Percentiles rank a stretch among this genome's conserved stretches.
Conservation (phyloP, 768 basidiomycete species). For the Cystobasidium ongulense region DNA sequence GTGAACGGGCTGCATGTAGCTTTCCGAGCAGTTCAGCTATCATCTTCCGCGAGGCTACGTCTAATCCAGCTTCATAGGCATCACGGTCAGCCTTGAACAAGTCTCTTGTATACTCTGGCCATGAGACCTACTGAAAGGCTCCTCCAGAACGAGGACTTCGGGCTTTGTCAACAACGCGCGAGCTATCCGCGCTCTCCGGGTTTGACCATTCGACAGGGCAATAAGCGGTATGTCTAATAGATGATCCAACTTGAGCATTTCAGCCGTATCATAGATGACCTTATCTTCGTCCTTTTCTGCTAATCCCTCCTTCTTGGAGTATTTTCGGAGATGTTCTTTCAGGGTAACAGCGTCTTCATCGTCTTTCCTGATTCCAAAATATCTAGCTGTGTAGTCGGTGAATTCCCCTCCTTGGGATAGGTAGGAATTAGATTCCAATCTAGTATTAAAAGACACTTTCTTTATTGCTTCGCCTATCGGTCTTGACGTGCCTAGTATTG, state of each 20-base stretch:
- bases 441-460: constrained; percentile 38
- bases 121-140: constrained; percentile 65
- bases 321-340: constrained; percentile 60
- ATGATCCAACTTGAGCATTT: constrained; percentile 54
- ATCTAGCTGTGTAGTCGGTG: constrained; percentile 85
- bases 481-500: constrained; percentile 7
- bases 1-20: constrained; percentile 51
- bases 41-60: constrained; percentile 55
- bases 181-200: constrained; percentile 70
- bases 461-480: constrained; percentile 34
- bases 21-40: constrained; percentile 55
- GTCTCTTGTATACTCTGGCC: background rate
- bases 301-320: constrained; percentile 1
- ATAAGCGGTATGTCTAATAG: constrained; percentile 76
- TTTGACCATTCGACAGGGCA: constrained; percentile 86
- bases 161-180: constrained; percentile 65
- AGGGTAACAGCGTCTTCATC: constrained; percentile 76
- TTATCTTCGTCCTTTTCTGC: constrained; percentile 29
- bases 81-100: background rate
- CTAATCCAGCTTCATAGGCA: constrained; percentile 63
- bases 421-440: constrained; percentile 34
- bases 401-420: constrained; percentile 58
- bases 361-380: constrained; percentile 62
- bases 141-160: constrained; percentile 73
- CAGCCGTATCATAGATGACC: constrained; percentile 54